phyloP scores from a whole-genome alignment of 441 rosid genomes.

The Erysimum cheiri region DNA sequence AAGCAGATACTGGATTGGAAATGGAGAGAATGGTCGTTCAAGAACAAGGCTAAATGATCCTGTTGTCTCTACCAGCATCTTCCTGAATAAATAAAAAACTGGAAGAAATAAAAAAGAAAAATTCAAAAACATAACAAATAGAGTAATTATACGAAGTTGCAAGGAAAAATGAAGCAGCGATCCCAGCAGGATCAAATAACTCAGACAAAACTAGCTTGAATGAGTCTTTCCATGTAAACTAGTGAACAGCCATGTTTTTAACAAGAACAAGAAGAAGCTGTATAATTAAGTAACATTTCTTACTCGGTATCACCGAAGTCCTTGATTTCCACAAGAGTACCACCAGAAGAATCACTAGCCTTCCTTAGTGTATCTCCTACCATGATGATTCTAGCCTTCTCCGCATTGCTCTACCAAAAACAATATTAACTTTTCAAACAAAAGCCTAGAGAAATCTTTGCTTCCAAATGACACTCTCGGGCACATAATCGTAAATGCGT shows the following conservation, averaged over 20 bases:
- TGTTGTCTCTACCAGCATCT: slow-evolving; percentile 60
- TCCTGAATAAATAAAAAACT: slow-evolving; percentile 68
- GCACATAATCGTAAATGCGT: too few species aligned
- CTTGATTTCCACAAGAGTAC: slow-evolving; percentile 54
- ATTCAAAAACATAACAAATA: slow-evolving; percentile 38
- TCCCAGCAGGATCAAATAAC: too few species aligned
- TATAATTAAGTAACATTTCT: slow-evolving; percentile 14
- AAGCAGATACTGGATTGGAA: slow-evolving; percentile 72
- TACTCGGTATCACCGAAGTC: slow-evolving; percentile 74
- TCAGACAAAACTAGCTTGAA: too few species aligned
- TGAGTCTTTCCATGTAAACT: not conserved
- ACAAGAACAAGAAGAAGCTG: not conserved
- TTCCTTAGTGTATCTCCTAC: slow-evolving; percentile 90
- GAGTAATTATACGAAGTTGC: not conserved
- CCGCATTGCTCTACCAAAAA: slow-evolving; percentile 75
- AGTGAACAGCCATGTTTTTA: not conserved
- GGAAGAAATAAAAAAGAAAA: slow-evolving; percentile 48
- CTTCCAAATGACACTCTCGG: not conserved
- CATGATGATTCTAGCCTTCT: slow-evolving; percentile 89
- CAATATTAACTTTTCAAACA: not conserved
- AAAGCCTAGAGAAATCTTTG: not conserved
- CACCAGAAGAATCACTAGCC: slow-evolving; percentile 68
- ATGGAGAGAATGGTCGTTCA: slow-evolving; percentile 85
- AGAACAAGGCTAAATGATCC: slow-evolving; percentile 81
- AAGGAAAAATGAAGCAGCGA: too few species aligned